Evolutionary conservation across 2,329 filamentous ascomycete genomes (phyloP), one percentile per base, ranked within the genome.

Genomic region (Dactylonectria estremocensis): DNA sequence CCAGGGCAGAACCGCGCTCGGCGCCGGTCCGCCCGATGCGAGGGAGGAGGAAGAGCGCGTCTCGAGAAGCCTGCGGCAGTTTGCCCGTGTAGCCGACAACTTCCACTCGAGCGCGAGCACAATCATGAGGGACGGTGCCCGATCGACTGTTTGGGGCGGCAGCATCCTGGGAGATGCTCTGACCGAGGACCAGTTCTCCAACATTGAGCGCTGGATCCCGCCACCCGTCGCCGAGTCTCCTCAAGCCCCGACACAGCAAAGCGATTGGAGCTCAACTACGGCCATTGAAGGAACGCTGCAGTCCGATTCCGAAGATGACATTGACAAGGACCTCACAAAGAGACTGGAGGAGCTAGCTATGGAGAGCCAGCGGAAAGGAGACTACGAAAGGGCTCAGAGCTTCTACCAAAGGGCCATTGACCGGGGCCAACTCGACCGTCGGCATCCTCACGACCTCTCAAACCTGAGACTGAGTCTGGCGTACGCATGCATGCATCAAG

Each of bases 341-440:
- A 43, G 58, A 14, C 45, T 60, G 6, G 58, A 45, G 33, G 35
- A 61, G 22, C 33, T 61, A 5, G 58, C 58, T 5, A 13, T 52
- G 7, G 5, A 20, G 13, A 61, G 28, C 48, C 31, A 61, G 20
- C 18, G 5, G 20, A 20, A 9, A n/a, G 58, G 58, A 8, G 48
- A 61, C 13, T 18, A 61, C 24, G 33, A 43, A 46, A 61, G 9
- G 18, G 58, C 48, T 10, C 46, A 60, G 40, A 35, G 43, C 6
- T 50, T 56, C 45, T 63, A 62, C 40, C 28, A 40, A 11, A n/a
- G 58, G 14, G 58, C 58, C 10, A 61, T 61, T 46, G 58, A 61
- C 13, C 46, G 35, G 14, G 48, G 46, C 18, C 9, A 52, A 43
- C 14, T 33, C n/a, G 53, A 33, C 48, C 18, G 49, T 45, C 49